phyloP scores from a whole-genome alignment of 202 grass and related monocot genomes.

The Zoysia matrella region DNA sequence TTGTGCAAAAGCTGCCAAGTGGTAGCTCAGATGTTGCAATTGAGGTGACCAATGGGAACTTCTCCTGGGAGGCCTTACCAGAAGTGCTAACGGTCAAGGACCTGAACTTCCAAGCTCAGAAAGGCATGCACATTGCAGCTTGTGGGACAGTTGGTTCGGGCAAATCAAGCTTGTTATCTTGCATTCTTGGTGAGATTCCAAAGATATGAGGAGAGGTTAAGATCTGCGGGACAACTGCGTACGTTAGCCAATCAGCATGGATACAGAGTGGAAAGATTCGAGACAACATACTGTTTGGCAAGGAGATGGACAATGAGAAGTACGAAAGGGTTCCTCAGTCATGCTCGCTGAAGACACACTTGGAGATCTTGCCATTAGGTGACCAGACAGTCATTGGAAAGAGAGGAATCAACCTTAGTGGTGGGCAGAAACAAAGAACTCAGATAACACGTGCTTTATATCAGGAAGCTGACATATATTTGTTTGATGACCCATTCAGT shows the following conservation, averaged over 20 bases:
- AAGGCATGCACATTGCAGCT: neutral
- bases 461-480: slow-evolving; percentile 5
- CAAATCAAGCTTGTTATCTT: slow-evolving; percentile 8
- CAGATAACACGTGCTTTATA: neutral
- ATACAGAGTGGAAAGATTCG: slow-evolving; percentile 12
- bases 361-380: neutral
- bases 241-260: neutral
- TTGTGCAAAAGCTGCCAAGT: neutral
- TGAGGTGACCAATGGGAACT: neutral
- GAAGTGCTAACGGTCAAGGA: neutral
- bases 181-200: slow-evolving; percentile 6
- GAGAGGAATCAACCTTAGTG: slow-evolving; percentile 8
- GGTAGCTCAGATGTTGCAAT: slow-evolving; percentile 2
- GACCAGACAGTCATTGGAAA: slow-evolving; percentile 7
- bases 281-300: neutral
- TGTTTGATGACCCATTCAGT: slow-evolving; percentile 2
- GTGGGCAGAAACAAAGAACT: neutral
- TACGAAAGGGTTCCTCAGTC: neutral
- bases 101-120: neutral
- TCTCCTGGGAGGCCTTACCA: neutral
- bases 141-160: neutral
- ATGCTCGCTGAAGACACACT: neutral
- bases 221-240: neutral
- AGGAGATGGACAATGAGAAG: neutral
- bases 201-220: neutral